These are phyloP conservation scores for Suhomyces faveliae DNA, from an alignment of 805 yeast genomes.

Conservation along the genomic window DNA sequence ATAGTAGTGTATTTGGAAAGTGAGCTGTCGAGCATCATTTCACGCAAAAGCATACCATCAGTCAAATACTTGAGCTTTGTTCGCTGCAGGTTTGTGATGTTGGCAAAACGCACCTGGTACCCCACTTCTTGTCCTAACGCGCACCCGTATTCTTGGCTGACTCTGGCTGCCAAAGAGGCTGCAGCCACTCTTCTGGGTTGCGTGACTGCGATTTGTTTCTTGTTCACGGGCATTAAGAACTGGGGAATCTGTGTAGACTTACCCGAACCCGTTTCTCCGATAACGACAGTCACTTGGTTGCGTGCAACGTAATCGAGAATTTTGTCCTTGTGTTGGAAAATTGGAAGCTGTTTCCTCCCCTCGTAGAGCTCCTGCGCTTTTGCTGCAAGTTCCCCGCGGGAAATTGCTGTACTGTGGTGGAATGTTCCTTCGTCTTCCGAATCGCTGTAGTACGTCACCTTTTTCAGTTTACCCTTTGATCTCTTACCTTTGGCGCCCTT, in stretches of 20 bases:
- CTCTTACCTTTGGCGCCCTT: not conserved
- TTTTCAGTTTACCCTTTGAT: not conserved
- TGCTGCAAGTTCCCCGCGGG: constrained; percentile 31
- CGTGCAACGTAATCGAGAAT: constrained; percentile 53
- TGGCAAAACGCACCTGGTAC: constrained; percentile 89
- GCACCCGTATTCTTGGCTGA: constrained; percentile 83
- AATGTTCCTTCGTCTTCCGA: constrained; percentile 15
- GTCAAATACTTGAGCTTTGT: constrained; percentile 85
- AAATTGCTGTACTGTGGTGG: constrained; percentile 5
- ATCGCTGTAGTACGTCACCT: constrained; percentile 6
- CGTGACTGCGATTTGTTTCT: constrained; percentile 77
- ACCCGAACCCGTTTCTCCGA: constrained; percentile 98
- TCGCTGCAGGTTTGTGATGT: constrained; percentile 48
- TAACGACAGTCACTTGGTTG: constrained; percentile 72
- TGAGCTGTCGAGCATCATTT: constrained; percentile 71
- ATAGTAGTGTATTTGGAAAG: constrained; percentile 70
- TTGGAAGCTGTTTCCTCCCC: constrained; percentile 65
- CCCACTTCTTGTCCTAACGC: constrained; percentile 81
- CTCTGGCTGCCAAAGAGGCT: constrained; percentile 88
- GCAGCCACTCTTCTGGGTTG: constrained; percentile 99
- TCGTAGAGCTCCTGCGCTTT: constrained; percentile 47
- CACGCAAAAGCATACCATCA: constrained; percentile 96
- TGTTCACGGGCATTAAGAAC: constrained; percentile 58
- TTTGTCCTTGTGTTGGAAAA: constrained; percentile 66
- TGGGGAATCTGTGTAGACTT: constrained; percentile 97